Percentiles rank a stretch among this genome's conserved stretches.
Conservation (phyloP, 1,284 basidiomycete genomes). For the Tetrapyrgos nigripes region DNA sequence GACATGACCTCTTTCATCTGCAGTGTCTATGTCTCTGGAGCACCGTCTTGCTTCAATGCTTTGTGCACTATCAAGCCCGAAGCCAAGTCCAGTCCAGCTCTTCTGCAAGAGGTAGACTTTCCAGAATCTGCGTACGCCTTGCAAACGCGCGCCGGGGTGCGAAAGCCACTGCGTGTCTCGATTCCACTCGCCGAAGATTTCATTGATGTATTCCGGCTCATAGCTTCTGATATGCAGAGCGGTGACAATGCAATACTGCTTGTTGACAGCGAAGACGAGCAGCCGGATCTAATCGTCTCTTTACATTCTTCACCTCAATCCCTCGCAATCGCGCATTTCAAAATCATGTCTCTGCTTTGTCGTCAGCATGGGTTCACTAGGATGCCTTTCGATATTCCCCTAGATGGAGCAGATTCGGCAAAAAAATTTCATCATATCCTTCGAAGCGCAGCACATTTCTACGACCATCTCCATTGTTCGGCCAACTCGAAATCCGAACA, state of each 20-base stretch:
- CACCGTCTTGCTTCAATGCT: not conserved
- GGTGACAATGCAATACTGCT: not conserved
- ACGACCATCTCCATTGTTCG: constrained; percentile 9
- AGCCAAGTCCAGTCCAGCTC: not conserved
- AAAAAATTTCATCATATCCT: constrained; percentile 8
- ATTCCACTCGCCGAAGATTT: not conserved
- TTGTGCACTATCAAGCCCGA: not conserved
- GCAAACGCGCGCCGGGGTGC: constrained; percentile 12
- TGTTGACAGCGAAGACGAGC: constrained; percentile 1
- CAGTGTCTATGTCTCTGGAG: not conserved
- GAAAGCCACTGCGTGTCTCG: constrained; percentile 11
- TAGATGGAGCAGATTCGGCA: not conserved
- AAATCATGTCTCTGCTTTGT: constrained; percentile 4
- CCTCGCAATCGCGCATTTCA: constrained; percentile 2
- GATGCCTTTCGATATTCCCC: constrained; percentile 6
- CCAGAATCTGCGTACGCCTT: too few species aligned
- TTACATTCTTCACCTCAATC: not conserved
- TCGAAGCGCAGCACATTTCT: constrained; percentile 13
- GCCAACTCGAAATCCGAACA: not conserved
- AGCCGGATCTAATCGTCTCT: constrained; percentile 5
- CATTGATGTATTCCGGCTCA: not conserved
- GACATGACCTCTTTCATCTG: not conserved
- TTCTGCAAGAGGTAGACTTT: not conserved
- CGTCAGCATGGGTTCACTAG: not conserved
- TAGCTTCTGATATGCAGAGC: not conserved